Percentiles rank a stretch among this genome's conserved stretches.
phyloP scores from a whole-genome alignment of 2,329 filamentous ascomycete genomes.

The Aspergillus brasiliensis region DNA sequence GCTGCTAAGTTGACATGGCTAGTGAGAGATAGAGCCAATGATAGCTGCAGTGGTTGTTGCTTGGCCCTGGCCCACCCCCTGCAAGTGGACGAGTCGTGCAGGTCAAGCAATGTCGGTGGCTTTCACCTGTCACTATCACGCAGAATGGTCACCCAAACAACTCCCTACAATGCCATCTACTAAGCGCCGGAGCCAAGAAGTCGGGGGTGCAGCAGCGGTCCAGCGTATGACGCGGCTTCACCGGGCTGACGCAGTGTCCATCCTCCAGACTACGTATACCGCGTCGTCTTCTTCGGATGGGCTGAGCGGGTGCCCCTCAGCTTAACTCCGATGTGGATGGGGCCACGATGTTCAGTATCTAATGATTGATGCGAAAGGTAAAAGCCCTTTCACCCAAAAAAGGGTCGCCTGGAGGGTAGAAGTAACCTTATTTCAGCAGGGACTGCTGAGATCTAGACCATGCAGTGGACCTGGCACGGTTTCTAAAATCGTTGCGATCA shows the following conservation, averaged over 20 bases:
- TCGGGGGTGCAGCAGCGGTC: conserved; percentile 1
- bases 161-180: not conserved
- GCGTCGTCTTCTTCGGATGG: not conserved
- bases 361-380: no score
- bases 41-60: not conserved
- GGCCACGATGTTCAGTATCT: no score
- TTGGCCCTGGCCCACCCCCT: not conserved
- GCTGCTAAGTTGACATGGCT: no score
- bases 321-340: no score
- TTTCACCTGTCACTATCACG: not conserved
- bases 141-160: not conserved
- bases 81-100: not conserved
- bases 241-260: conserved; percentile 5
- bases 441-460: not conserved
- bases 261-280: not conserved
- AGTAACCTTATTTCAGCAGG: not conserved
- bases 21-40: not conserved
- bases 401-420: not conserved
- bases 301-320: not conserved
- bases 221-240: conserved; percentile 6
- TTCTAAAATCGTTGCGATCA: not conserved
- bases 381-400: not conserved
- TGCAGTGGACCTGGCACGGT: conserved; percentile 13
- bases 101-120: not conserved
- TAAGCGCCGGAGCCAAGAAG: conserved; percentile 9